These are phyloP conservation scores for Penicillium paxilli DNA, from an alignment of 495 filamentous ascomycete species.

Conservation along the genomic window DNA sequence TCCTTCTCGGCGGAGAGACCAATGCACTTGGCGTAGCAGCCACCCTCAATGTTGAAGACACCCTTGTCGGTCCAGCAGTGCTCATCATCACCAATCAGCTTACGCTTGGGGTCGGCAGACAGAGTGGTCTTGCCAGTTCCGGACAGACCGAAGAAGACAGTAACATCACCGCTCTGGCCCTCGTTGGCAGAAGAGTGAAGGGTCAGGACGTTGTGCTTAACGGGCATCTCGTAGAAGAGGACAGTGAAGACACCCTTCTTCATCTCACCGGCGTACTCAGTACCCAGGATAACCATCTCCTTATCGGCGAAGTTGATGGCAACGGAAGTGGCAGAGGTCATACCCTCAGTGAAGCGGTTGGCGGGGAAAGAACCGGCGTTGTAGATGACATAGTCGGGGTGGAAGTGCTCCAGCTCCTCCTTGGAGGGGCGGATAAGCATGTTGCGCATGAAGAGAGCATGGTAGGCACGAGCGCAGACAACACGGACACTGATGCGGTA, in stretches of 20 bases:
- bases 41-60: constrained; percentile 99
- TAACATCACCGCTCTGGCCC: constrained; percentile 85
- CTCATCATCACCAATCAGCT: constrained; percentile 97
- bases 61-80: constrained; percentile 98
- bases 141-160: constrained; percentile 98
- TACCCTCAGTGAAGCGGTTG: constrained; percentile 96
- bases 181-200: constrained; percentile 95
- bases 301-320: constrained; percentile 87
- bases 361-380: constrained; percentile 98
- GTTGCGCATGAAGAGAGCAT: constrained; percentile 99
- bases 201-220: constrained; percentile 98
- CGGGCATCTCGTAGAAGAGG: constrained; percentile 99
- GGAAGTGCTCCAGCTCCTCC: constrained; percentile 93
- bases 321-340: constrained; percentile 92
- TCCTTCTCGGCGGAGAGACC: constrained; percentile 98
- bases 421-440: constrained; percentile 95
- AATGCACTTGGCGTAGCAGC: constrained; percentile 99
- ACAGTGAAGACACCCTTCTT: constrained; percentile 99
- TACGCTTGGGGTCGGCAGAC: constrained; percentile 94
- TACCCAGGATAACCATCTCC: constrained; percentile 98
- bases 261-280: constrained; percentile 99
- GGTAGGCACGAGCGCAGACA: constrained; percentile 97
- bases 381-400: constrained; percentile 99
- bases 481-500: constrained; percentile 98
- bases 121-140: constrained; percentile 98